These are phyloP conservation scores for Chytriomyces confervae DNA, from an alignment of 192 early-diverging fungal genomes.

Conservation along the genomic window DNA sequence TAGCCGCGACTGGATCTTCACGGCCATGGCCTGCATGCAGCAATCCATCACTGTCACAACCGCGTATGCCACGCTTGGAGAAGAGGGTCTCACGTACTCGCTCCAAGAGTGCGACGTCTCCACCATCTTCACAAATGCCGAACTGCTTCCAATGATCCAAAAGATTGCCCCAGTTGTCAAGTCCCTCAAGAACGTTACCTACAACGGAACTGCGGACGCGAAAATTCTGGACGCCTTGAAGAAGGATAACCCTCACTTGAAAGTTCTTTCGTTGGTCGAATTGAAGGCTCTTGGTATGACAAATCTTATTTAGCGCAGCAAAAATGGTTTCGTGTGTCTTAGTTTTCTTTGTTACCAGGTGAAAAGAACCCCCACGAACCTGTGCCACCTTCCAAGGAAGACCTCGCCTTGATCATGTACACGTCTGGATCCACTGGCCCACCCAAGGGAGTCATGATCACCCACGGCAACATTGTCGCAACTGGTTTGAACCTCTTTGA, in stretches of 20 bases:
- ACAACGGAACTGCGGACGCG: constrained; percentile 64
- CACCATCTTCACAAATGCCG: constrained; percentile 76
- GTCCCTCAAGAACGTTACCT: constrained; percentile 70
- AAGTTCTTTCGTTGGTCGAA: constrained; percentile 56
- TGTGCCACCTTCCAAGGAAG: constrained; percentile 69
- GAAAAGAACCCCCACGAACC: constrained; percentile 62
- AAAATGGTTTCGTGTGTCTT: background rate
- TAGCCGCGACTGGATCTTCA: constrained; percentile 65
- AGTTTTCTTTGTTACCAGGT: constrained; percentile 49
- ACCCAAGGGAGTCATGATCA: constrained; percentile 90
- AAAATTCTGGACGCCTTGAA: background rate
- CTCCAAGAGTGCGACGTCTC: constrained; percentile 80
- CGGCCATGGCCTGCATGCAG: constrained; percentile 68
- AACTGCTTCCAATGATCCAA: constrained; percentile 67
- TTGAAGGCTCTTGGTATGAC: constrained; percentile 63
- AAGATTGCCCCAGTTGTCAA: constrained; percentile 65
- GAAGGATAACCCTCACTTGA: constrained; percentile 5
- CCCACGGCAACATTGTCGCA: constrained; percentile 83
- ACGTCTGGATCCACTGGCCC: constrained; percentile 83
- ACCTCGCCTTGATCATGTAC: constrained; percentile 84
- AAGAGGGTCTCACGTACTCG: constrained; percentile 82
- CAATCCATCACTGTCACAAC: constrained; percentile 80
- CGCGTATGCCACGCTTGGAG: constrained; percentile 77
- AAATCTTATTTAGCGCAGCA: background rate
- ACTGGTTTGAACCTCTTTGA: too few species aligned